Base-by-base conservation (phyloP, 768 basidiomycete genomes). In the Coprinopsis sp. region DNA sequence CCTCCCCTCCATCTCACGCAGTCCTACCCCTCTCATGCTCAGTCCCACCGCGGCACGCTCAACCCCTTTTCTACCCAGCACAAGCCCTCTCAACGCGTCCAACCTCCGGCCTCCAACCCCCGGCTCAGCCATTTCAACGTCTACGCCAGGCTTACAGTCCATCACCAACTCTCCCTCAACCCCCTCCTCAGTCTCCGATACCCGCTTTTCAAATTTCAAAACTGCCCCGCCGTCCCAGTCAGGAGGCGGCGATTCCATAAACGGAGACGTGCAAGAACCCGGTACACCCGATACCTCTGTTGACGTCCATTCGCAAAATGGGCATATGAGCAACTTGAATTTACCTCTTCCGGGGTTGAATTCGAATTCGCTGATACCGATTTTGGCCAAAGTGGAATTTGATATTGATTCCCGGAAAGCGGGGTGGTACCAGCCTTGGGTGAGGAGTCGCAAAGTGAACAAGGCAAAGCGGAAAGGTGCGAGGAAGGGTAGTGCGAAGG, bases 371-470 rank as follows among this genome's bases (percentile, higher is more conserved):
- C 65, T 89, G 19, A 81, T 91, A 44, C 88, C 87, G 4, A 83
- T 96, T 46, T 76, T 98, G 23, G 94, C 92, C 39, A 94, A 94
- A 64, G 81, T 98, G 11, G 93, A 97, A 62, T 96, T 98, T 56
- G 91, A 96, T 61, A 84, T 98, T 55, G 94, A 96, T 64, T 72
- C 72, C 30, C 70, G 78, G 43, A 83, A 74, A 52, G 93, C 91
- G 2, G 68, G 69, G 3, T 96, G 93, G 93, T 93, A 84, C 52
- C 83, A 83, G n/a, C 81, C 82, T 6, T 95, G 90, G 89, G 50
- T 82, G 22, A 73, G 81, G 47, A 87, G 81, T 56, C 68, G 87
- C 47, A 73, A 73, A 48, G 66, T 71, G 37, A 81, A 81, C 48
- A 74, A 78, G 48, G 72, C 73, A n/a, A 85, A 79, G 60, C 69